These are phyloP conservation scores for Hyparrhenia diplandra DNA, from an alignment of 176 grass and related monocot species.

Conservation along the genomic window DNA sequence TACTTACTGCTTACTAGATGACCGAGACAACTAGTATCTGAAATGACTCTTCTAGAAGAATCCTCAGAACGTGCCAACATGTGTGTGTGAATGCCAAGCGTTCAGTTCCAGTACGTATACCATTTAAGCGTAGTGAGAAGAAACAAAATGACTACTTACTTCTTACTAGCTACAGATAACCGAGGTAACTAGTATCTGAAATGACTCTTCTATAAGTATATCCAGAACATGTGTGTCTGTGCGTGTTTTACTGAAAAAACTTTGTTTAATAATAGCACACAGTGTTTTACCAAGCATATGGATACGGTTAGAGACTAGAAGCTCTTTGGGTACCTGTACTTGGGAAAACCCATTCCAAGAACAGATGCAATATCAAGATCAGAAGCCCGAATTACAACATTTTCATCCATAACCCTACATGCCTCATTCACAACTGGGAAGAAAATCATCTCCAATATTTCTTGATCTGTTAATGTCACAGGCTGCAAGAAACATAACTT, in stretches of 20 bases:
- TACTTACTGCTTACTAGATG: background rate
- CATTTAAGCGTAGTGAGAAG: background rate
- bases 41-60: no score
- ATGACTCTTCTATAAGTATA: no score
- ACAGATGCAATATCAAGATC: slow-evolving; percentile 95
- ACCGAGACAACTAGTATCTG: no score
- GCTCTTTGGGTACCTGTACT: slow-evolving; percentile 58
- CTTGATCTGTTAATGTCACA: slow-evolving; percentile 66
- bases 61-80: no score
- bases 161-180: background rate
- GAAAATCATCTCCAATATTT: slow-evolving; percentile 95
- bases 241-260: no score
- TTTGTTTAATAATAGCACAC: background rate
- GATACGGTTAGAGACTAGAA: slow-evolving; percentile 16
- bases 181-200: no score
- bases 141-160: background rate
- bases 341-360: slow-evolving; percentile 97
- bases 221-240: no score
- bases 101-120: background rate
- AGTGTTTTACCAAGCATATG: background rate
- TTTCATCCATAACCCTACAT: slow-evolving; percentile 90
- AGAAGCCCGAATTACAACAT: slow-evolving; percentile 67
- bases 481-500: slow-evolving; percentile 47
- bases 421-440: slow-evolving; percentile 94
- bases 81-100: no score